phyloP scores from a whole-genome alignment of 2,329 filamentous ascomycete species.

The Penicillium sp. region DNA sequence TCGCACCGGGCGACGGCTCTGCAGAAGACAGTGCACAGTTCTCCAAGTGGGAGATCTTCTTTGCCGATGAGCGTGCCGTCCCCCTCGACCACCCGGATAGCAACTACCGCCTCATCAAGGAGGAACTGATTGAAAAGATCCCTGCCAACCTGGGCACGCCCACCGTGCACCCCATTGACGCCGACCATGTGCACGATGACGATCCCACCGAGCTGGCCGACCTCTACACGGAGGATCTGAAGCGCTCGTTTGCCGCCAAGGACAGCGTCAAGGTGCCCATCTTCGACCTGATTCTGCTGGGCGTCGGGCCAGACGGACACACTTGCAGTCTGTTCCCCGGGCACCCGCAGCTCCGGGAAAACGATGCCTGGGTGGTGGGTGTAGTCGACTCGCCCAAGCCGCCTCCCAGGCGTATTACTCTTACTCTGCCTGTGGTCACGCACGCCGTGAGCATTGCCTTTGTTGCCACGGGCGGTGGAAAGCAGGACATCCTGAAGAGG shows the following conservation, averaged over 20 bases:
- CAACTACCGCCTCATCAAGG: conserved; percentile 86
- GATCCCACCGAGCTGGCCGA: conserved; percentile 91
- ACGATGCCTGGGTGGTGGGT: conserved; percentile 83
- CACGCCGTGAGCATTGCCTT: conserved; percentile 86
- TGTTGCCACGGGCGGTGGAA: conserved; percentile 81
- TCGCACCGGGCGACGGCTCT: conserved; percentile 52
- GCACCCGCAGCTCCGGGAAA: conserved; percentile 80
- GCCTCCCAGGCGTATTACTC: conserved; percentile 81
- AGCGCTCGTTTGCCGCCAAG: conserved; percentile 79
- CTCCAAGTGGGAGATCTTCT: conserved; percentile 94
- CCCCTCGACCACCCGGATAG: conserved; percentile 88
- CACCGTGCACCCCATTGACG: conserved; percentile 74
- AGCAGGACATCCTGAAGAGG: conserved; percentile 86
- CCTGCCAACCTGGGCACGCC: conserved; percentile 64
- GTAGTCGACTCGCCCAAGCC: conserved; percentile 95
- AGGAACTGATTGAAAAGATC: conserved; percentile 84
- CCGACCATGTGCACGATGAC: conserved; percentile 62
- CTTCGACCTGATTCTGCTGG: conserved; percentile 90
- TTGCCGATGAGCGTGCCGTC: conserved; percentile 94
- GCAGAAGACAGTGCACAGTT: conserved; percentile 66
- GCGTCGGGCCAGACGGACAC: conserved; percentile 93
- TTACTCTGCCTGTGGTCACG: conserved; percentile 85
- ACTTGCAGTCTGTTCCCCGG: conserved; percentile 95
- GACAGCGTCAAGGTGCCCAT: conserved; percentile 93
- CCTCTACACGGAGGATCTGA: conserved; percentile 84